Percentiles rank a stretch among this genome's conserved stretches.
These are phyloP conservation scores for Heliosperma pusillum DNA, from an alignment of 148 eudicot genomes.

Conservation along the genomic window DNA sequence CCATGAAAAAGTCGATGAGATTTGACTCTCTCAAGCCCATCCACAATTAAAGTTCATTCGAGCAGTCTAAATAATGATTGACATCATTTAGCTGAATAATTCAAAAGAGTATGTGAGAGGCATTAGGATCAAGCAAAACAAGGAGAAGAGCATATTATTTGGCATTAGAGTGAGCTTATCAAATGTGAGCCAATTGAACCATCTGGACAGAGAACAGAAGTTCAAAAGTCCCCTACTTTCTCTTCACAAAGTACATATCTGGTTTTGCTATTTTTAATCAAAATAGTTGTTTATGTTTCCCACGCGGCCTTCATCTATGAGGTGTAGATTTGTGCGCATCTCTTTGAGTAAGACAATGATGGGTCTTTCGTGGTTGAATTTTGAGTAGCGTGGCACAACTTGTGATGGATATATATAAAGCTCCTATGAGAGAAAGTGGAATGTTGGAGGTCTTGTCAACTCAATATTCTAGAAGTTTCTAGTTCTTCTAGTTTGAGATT, in stretches of 20 bases:
- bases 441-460: neutral
- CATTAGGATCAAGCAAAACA: neutral
- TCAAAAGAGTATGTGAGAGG: constrained; percentile 5
- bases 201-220: neutral
- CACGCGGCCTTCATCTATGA: too few relatives aligned
- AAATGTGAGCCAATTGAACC: too few relatives aligned
- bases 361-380: neutral
- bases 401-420: neutral
- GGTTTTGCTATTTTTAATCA: too few relatives aligned
- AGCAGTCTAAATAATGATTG: neutral
- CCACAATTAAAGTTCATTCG: neutral
- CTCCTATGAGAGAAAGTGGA: neutral
- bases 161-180: too few relatives aligned
- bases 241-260: too few relatives aligned
- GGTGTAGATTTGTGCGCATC: neutral
- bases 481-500: neutral
- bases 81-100: neutral
- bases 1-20: neutral
- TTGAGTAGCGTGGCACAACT: neutral
- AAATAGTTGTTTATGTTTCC: too few relatives aligned
- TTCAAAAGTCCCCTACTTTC: too few relatives aligned
- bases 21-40: neutral
- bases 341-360: neutral
- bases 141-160: neutral
- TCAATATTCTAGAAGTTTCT: neutral